Evolutionary conservation across 306 rosid species (phyloP), one percentile per base, ranked within the genome.

Genomic region (Cucumis melo): DNA sequence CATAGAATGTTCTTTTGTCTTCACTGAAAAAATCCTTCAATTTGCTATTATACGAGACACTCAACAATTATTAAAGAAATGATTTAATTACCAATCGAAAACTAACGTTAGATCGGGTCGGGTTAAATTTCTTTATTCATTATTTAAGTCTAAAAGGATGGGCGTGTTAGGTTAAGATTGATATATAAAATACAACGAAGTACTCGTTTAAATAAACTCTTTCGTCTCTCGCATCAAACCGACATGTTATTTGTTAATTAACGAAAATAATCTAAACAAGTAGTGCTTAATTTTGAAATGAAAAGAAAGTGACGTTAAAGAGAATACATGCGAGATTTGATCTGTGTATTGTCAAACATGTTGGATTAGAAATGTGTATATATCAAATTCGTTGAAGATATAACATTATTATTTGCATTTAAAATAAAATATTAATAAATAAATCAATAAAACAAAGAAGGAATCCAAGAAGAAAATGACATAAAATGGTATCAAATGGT

Each of bases 401-500:
- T 14, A 39, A 46, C 59, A 71, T 48, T 70, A 50, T 19, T 76
- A 24, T n/a, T 39, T 65, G 73, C 50, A 66, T 34, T 21, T 62
- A 27, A 13, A 62, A 3, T 27, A 6, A 62, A 62, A 17, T 56
- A n/a, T 2, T 20, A 10, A 4, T 21, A 11, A 24, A 23, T 23
- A 11, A 23, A 10, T 21, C 10, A 60, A 42, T 64, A n/a, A 75
- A 38, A 32, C 66, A n/a, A 75, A 38, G 10, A 10, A 73, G 82
- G 27, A 80, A 68, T 87, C 87, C 94, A 90, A 84, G 81, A 59
- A 80, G 83, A 81, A 86, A 85, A 82, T 76, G 87, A 87, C 94
- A 87, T 83, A 85, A 66, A 65, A 67, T 80, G 77, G 87, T 82
- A 88, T 82, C 84, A 68, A 64, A 64, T 64, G 67, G 42, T 81